Conservation (phyloP, 352 stramenopile genomes). For the Globisporangium megalacanthum region DNA sequence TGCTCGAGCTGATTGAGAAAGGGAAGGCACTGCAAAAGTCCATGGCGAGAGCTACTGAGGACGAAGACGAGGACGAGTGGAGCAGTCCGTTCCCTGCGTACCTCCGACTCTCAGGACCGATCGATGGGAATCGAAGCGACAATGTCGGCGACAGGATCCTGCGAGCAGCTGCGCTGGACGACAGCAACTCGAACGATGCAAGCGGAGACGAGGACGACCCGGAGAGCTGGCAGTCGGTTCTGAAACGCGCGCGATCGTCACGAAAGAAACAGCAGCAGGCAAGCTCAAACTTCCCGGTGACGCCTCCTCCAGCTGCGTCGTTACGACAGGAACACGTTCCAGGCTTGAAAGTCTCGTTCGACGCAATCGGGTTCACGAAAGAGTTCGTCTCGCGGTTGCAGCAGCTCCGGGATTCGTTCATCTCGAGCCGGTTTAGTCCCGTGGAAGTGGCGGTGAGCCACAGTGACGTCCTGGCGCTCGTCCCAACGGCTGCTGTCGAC, state of each 20-base stretch:
- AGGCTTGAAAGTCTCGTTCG: conserved; percentile 37
- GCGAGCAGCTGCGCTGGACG: background rate
- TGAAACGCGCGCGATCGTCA: background rate
- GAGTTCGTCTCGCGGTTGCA: conserved; percentile 35
- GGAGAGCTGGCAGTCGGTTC: conserved; percentile 11
- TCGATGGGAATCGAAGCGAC: too few species aligned
- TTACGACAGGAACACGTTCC: background rate
- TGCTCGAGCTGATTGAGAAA: conserved; percentile 32
- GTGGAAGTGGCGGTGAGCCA: conserved; percentile 43
- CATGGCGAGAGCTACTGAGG: conserved; percentile 33
- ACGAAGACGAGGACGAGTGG: conserved; percentile 6
- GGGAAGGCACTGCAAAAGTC: conserved; percentile 37
- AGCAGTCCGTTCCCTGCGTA: background rate
- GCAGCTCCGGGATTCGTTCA: conserved; percentile 37
- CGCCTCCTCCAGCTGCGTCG: background rate
- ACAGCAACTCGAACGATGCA: background rate
- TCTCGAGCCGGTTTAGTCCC: conserved; percentile 44
- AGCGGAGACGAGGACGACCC: conserved; percentile 5
- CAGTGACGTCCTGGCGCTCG: conserved; percentile 17
- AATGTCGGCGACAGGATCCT: too few species aligned
- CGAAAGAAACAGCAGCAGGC: background rate
- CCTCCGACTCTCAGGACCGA: background rate
- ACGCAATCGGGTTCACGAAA: conserved; percentile 34
- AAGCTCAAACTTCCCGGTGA: background rate
- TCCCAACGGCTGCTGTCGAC: background rate